These are phyloP conservation scores for Scheffersomyces insectosa DNA, from an alignment of 1,139 yeast species.

Conservation along the genomic window DNA sequence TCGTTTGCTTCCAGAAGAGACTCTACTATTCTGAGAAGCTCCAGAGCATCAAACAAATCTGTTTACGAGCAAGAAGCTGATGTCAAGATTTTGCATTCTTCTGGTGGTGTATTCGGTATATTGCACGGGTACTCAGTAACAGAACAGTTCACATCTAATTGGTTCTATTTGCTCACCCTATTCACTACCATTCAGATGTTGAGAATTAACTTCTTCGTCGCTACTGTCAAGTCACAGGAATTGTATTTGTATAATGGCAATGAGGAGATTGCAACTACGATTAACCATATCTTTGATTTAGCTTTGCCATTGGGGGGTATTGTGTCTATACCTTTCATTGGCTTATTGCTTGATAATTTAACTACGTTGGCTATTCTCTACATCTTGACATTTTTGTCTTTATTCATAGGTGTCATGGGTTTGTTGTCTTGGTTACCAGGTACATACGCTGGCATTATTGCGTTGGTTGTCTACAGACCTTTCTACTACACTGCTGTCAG, in stretches of 20 bases:
- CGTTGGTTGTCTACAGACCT: constrained; percentile 85
- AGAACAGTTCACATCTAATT: constrained; percentile 68
- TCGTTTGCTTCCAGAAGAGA: constrained; percentile 33
- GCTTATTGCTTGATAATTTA: constrained; percentile 73
- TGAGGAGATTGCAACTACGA: constrained; percentile 50
- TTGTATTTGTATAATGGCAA: constrained; percentile 57
- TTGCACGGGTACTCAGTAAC: constrained; percentile 65
- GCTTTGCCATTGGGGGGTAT: constrained; percentile 89
- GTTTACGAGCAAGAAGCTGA: constrained; percentile 69
- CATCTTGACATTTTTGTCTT: constrained; percentile 54
- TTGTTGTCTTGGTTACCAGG: constrained; percentile 52
- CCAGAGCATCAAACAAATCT: constrained; percentile 47
- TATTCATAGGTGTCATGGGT: constrained; percentile 68
- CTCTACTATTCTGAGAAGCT: constrained; percentile 37
- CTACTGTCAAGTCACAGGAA: constrained; percentile 81
- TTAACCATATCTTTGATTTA: constrained; percentile 77
- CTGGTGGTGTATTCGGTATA: constrained; percentile 85
- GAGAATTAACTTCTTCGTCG: constrained; percentile 87
- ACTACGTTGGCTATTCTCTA: constrained; percentile 60
- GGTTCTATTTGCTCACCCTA: constrained; percentile 76
- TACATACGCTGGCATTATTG: constrained; percentile 61
- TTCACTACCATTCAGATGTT: constrained; percentile 88
- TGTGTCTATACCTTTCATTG: constrained; percentile 81
- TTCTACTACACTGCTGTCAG: constrained; percentile 90
- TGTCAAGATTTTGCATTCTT: constrained; percentile 47